Evolutionary conservation across 2,329 filamentous ascomycete genomes (phyloP).

Genomic region (Clonostachys sp.): DNA sequence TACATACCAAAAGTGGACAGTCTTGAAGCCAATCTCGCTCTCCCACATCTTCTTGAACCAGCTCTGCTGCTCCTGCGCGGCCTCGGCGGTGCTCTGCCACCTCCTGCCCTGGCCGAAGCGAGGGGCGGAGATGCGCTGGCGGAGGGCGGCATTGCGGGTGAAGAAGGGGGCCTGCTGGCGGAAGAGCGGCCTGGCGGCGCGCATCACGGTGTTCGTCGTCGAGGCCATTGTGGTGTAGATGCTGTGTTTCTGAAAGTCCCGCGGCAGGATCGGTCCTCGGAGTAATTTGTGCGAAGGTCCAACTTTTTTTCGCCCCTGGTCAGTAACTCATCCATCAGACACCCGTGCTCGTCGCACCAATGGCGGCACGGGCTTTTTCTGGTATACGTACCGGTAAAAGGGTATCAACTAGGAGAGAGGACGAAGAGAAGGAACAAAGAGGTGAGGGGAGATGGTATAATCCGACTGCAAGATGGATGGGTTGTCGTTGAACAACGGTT

Average conservation of each 20-base stretch:
- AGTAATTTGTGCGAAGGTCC: no score
- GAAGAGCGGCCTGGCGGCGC: slow-evolving; percentile 51
- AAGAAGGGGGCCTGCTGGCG: slow-evolving; percentile 37
- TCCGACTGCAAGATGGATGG: no score
- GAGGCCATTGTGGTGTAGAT: slow-evolving; percentile 30
- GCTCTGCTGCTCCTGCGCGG: slow-evolving; percentile 34
- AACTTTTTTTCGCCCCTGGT: no score
- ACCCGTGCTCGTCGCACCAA: no score
- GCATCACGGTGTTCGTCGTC: slow-evolving; percentile 43
- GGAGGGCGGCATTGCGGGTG: slow-evolving; percentile 34
- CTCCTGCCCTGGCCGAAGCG: slow-evolving; percentile 38
- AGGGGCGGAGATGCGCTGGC: slow-evolving; percentile 10
- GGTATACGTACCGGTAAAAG: no score
- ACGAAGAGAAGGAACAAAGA: no score
- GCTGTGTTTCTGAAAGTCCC: not conserved
- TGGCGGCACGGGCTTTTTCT: no score
- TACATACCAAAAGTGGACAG: slow-evolving; percentile 92
- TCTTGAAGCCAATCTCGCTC: slow-evolving; percentile 79
- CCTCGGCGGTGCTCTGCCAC: slow-evolving; percentile 63
- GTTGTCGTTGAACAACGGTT: no score
- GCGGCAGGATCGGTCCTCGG: no score
- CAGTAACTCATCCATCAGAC: no score
- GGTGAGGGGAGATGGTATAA: no score
- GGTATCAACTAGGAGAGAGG: no score
- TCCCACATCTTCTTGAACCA: slow-evolving; percentile 80